phyloP scores from a whole-genome alignment of 352 stramenopile genomes.

The Phytophthora colocasiae region DNA sequence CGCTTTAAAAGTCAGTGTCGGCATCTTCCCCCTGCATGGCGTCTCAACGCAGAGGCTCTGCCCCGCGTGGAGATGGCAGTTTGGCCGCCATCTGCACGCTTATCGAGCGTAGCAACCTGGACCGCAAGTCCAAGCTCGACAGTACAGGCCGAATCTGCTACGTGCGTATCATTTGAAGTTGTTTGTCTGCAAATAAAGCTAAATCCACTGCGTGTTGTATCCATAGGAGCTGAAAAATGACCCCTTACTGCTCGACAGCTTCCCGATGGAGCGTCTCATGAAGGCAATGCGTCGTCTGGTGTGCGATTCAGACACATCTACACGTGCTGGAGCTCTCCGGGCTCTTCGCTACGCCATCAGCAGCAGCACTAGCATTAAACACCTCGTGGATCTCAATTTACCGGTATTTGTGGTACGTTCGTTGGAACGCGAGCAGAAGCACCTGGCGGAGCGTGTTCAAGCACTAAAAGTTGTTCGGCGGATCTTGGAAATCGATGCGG shows the following conservation, averaged over 20 bases:
- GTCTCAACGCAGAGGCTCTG: slow-evolving; percentile 49
- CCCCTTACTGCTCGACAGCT: slow-evolving; percentile 82
- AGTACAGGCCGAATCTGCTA: slow-evolving; percentile 85
- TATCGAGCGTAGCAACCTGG: slow-evolving; percentile 82
- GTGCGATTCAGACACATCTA: slow-evolving; percentile 82
- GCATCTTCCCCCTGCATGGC: slow-evolving; percentile 33
- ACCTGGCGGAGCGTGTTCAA: slow-evolving; percentile 85
- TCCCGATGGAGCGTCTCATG: slow-evolving; percentile 83
- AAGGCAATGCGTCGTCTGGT: slow-evolving; percentile 80
- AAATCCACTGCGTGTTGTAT: neutral
- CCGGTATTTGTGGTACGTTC: slow-evolving; percentile 85
- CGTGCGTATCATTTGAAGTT: slow-evolving; percentile 39
- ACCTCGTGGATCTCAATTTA: slow-evolving; percentile 74
- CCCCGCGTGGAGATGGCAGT: slow-evolving; percentile 52
- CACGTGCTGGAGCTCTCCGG: slow-evolving; percentile 75
- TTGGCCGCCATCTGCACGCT: slow-evolving; percentile 85
- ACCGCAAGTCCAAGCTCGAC: slow-evolving; percentile 90
- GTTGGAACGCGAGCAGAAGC: slow-evolving; percentile 89
- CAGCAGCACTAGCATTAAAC: slow-evolving; percentile 73
- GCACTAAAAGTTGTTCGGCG: slow-evolving; percentile 87
- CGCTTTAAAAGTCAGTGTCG: slow-evolving; percentile 6
- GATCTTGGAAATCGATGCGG: slow-evolving; percentile 88
- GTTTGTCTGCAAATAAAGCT: neutral
- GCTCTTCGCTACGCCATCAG: slow-evolving; percentile 87
- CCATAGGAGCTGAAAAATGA: slow-evolving; percentile 86